These are phyloP conservation scores for Aspergillus indologenus DNA, from an alignment of 495 filamentous ascomycete genomes.

Conservation along the genomic window DNA sequence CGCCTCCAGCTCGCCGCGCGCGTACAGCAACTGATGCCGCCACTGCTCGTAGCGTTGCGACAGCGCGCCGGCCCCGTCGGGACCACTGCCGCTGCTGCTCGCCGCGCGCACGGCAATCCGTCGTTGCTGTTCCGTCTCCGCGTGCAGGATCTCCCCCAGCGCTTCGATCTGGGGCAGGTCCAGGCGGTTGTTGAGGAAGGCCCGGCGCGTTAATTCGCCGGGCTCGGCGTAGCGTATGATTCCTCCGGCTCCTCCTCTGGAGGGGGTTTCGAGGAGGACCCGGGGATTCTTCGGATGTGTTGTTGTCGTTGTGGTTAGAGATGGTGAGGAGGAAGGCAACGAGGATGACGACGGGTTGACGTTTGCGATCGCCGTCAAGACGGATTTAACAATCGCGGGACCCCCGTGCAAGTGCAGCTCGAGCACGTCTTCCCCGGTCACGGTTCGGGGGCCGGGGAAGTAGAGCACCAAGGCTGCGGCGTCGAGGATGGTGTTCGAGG, in stretches of 20 bases:
- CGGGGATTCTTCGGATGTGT: background rate
- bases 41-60: conserved; percentile 81
- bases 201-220: conserved; percentile 91
- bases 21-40: conserved; percentile 72
- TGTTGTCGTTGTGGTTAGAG: background rate
- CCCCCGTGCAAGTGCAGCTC: conserved; percentile 96
- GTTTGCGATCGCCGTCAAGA: conserved; percentile 72
- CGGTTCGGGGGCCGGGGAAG: conserved; percentile 79
- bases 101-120: conserved; percentile 77
- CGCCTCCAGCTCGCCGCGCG: conserved; percentile 88
- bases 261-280: too few species aligned
- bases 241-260: conserved; percentile 16
- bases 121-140: conserved; percentile 92
- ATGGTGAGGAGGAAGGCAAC: too few species aligned
- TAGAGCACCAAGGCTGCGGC: conserved; percentile 80
- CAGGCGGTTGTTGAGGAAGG: conserved; percentile 82
- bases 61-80: conserved; percentile 45
- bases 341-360: conserved; percentile 8
- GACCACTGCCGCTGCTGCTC: conserved; percentile 24
- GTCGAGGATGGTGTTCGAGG: conserved; percentile 61
- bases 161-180: conserved; percentile 94
- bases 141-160: conserved; percentile 77
- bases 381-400: conserved; percentile 78
- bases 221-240: conserved; percentile 84
- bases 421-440: conserved; percentile 88